These are phyloP conservation scores for Adenanthera pavonina DNA, from an alignment of 306 rosid genomes.

Conservation along the genomic window DNA sequence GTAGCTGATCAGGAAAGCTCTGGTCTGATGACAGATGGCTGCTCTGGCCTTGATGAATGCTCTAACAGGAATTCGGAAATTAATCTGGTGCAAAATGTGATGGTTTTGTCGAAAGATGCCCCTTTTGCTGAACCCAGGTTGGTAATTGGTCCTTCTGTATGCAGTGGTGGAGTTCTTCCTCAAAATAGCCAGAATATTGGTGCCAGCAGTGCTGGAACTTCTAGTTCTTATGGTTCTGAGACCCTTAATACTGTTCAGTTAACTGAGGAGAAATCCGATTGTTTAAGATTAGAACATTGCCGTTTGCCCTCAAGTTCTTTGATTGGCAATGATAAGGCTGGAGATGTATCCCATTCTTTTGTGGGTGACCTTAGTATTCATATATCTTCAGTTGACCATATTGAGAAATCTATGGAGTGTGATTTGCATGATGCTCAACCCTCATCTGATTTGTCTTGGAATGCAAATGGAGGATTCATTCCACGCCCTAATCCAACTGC, in stretches of 20 bases:
- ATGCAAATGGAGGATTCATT: slow-evolving; percentile 57
- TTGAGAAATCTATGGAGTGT: slow-evolving; percentile 57
- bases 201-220: slow-evolving; percentile 45
- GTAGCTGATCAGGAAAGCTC: slow-evolving; percentile 52
- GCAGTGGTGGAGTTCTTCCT: slow-evolving; percentile 41
- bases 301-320: slow-evolving; percentile 44
- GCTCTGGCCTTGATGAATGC: slow-evolving; percentile 43
- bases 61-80: slow-evolving; percentile 45
- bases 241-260: slow-evolving; percentile 43
- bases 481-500: slow-evolving; percentile 85
- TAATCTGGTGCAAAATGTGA: slow-evolving; percentile 43
- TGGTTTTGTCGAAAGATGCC: slow-evolving; percentile 39
- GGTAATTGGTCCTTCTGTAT: slow-evolving; percentile 40
- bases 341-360: slow-evolving; percentile 54
- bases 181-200: slow-evolving; percentile 39
- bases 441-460: slow-evolving; percentile 64
- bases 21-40: no score
- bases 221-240: slow-evolving; percentile 46
- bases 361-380: slow-evolving; percentile 59
- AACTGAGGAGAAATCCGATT: slow-evolving; percentile 44
- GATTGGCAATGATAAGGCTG: slow-evolving; percentile 51
- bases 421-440: slow-evolving; percentile 55
- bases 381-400: slow-evolving; percentile 63
- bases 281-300: slow-evolving; percentile 45
- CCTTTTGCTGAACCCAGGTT: slow-evolving; percentile 49